phyloP scores from a whole-genome alignment of 75 land plant species.

The Picea glauca region DNA sequence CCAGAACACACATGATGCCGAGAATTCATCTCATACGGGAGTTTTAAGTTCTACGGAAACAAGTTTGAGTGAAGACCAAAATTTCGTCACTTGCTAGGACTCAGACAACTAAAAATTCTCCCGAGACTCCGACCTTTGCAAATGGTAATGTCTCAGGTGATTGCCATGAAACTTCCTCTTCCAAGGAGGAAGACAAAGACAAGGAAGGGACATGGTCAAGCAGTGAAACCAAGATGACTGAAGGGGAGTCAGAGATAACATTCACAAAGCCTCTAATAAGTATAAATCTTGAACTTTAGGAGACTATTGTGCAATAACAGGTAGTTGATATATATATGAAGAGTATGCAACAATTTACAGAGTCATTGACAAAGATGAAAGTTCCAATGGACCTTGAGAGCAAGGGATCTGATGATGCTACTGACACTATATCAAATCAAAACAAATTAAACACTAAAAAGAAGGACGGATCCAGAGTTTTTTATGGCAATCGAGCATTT shows the following conservation, averaged over 20 bases:
- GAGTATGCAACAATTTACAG: too few relatives aligned
- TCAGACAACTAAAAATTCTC: conserved; percentile 10
- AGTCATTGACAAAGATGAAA: too few relatives aligned
- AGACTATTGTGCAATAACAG: too few relatives aligned
- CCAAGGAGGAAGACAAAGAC: conserved; percentile 4
- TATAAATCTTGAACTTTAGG: conserved; percentile 25
- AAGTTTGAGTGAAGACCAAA: conserved; percentile 38
- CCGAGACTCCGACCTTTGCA: conserved; percentile 34
- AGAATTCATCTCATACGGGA: conserved; percentile 9
- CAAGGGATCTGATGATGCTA: too few relatives aligned
- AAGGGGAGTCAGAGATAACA: conserved; percentile 11
- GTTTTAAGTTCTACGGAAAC: conserved; percentile 37
- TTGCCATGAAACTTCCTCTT: background rate
- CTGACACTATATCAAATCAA: too few relatives aligned
- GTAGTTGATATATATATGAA: too few relatives aligned
- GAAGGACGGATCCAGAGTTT: too few relatives aligned
- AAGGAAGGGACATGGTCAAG: background rate
- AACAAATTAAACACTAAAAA: too few relatives aligned
- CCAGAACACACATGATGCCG: conserved; percentile 19
- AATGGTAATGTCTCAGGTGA: background rate
- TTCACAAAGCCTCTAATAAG: conserved; percentile 32
- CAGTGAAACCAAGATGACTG: conserved; percentile 10
- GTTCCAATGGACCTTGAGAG: too few relatives aligned
- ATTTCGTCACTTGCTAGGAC: conserved; percentile 10
- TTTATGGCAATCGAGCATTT: too few relatives aligned